Evolutionary conservation across 2,329 filamentous ascomycete genomes (phyloP).

Genomic region (Diaporthe eres): DNA sequence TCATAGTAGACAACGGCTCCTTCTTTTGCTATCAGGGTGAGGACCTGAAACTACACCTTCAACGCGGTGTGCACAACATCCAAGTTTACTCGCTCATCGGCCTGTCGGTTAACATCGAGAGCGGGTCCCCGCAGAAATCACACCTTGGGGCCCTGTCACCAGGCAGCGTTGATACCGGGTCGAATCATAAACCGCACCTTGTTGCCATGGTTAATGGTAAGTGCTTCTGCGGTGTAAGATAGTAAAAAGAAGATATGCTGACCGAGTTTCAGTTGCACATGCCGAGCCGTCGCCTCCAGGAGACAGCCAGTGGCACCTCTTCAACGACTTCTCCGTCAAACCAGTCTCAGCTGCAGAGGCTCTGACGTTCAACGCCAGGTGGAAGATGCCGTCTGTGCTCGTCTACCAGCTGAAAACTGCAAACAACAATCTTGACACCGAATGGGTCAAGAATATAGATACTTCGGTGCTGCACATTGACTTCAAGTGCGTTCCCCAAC

Average conservation of each 20-base stretch:
- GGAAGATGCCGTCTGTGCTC: conserved; percentile 93
- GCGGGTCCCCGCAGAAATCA: conserved; percentile 85
- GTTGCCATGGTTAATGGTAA: conserved; percentile 91
- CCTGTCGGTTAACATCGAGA: conserved; percentile 90
- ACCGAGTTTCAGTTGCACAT: conserved; percentile 68
- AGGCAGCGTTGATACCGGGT: conserved; percentile 87
- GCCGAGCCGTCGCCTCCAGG: conserved; percentile 71
- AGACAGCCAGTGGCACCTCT: conserved; percentile 89
- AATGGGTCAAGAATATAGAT: conserved; percentile 89
- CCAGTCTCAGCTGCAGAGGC: conserved; percentile 86
- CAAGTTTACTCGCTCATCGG: conserved; percentile 93
- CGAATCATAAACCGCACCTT: conserved; percentile 89
- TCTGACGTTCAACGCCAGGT: conserved; percentile 87
- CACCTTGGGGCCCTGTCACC: conserved; percentile 87
- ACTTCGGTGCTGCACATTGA: conserved; percentile 87
- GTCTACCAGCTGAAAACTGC: conserved; percentile 86
- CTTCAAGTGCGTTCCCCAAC: conserved; percentile 59
- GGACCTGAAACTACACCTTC: conserved; percentile 84
- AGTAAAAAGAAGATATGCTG: background rate
- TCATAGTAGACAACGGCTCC: conserved; percentile 91
- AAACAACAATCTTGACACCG: conserved; percentile 85
- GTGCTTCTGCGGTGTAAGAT: conserved; percentile 41
- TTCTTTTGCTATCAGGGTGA: conserved; percentile 96
- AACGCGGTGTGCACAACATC: conserved; percentile 84
- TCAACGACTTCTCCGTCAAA: conserved; percentile 96